Evolutionary conservation across 1,284 basidiomycete genomes (phyloP).

Genomic region (Uromyces viciae-fabae): DNA sequence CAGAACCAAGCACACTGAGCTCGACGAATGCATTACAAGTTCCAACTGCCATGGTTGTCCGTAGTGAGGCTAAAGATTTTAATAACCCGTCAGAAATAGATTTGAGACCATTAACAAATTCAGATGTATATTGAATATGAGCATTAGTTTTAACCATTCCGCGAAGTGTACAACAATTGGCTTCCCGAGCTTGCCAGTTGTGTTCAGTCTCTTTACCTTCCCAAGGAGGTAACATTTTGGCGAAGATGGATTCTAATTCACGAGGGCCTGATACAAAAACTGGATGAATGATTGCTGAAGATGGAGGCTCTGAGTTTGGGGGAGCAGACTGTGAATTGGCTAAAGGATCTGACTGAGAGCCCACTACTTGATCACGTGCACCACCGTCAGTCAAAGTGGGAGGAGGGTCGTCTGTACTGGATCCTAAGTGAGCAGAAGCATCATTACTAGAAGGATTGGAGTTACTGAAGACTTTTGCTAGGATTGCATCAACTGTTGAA

Average conservation of each 20-base stretch:
- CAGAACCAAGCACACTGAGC: slow-evolving; percentile 68
- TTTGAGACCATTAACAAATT: slow-evolving; percentile 72
- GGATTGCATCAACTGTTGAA: slow-evolving; percentile 63
- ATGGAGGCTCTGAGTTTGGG: slow-evolving; percentile 17
- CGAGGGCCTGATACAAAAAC: slow-evolving; percentile 41
- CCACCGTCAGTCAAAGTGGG: neutral
- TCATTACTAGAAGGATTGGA: slow-evolving; percentile 1
- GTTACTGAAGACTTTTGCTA: slow-evolving; percentile 55
- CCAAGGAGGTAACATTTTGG: slow-evolving; percentile 46
- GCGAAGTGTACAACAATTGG: slow-evolving; percentile 71
- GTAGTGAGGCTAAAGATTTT: slow-evolving; percentile 82
- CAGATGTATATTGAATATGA: slow-evolving; percentile 67
- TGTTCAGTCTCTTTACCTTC: slow-evolving; percentile 90
- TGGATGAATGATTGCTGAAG: slow-evolving; percentile 29
- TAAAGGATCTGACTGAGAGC: neutral
- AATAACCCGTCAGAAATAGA: slow-evolving; percentile 74
- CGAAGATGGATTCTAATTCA: slow-evolving; percentile 31
- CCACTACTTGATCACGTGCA: neutral
- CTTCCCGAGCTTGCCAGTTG: slow-evolving; percentile 86
- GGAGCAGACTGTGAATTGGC: slow-evolving; percentile 45
- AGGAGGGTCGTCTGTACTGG: neutral
- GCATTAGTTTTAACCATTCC: slow-evolving; percentile 87
- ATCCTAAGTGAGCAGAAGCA: neutral
- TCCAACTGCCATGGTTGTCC: slow-evolving; percentile 82
- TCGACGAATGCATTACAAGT: slow-evolving; percentile 76